Evolutionary conservation across 2,329 filamentous ascomycete genomes (phyloP), one percentile per base, ranked within the genome.

Genomic region (Colletotrichum tamarilloi): DNA sequence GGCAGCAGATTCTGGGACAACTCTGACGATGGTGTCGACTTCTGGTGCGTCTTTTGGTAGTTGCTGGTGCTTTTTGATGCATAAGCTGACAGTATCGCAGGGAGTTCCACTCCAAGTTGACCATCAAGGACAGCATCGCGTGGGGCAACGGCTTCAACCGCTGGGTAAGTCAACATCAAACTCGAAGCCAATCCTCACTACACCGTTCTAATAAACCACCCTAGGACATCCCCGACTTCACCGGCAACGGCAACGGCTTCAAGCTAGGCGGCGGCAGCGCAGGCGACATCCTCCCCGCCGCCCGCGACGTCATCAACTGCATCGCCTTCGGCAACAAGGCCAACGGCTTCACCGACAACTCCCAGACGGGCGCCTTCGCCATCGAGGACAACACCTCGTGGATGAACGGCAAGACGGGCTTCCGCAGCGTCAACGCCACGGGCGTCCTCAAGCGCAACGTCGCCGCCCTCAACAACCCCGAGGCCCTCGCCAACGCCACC

Each of bases 131-230:
- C 64, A 83, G 83, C 0, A 81, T 85, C 42, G 77, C 85, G 0
- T 87, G 84, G 84, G 84, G 84, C 35, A 87, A 87, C 63, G 85
- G 85, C 3, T 79, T 84, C 73, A 85, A 87, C 69, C 79, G 81
- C 11, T 87, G 85, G 85, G 78, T 42, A 62, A 35, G 22, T 65
- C 26, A 12, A 42, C 22, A 3, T 19, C 32, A 1, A 3, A 0
- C 11, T 26, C 1, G 1, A 4, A 7, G 14, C n/a, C 5, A 0
- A 0, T 16, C 5, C 8, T 7, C 5, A 12, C 11, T 28, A 9
- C n/a, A 8, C 53, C 12, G 5, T 42, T 3, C 11, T 32, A 1
- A n/a, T 32, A 12, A 3, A 5, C 6, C 14, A 12, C 1, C 2
- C 6, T 11, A 71, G 68, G 3, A 62, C 49, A 49, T 71, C 1